Percentiles rank a stretch among this genome's conserved stretches.
phyloP scores from a whole-genome alignment of 2,329 filamentous ascomycete genomes.

The Penicillium sp. region DNA sequence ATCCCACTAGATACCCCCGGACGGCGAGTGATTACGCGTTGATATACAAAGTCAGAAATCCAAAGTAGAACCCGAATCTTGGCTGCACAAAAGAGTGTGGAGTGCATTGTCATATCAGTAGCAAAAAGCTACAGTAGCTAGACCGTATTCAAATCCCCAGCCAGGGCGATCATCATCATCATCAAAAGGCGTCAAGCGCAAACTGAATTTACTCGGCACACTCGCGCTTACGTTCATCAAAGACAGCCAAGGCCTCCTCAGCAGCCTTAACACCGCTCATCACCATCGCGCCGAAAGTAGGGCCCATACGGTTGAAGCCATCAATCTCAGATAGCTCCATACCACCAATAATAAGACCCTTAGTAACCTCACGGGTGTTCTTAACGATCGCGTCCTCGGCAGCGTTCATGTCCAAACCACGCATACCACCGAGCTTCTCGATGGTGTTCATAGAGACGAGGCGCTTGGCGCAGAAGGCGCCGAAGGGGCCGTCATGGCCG shows the following conservation, averaged over 20 bases:
- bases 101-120: conserved; percentile 18
- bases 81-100: conserved; percentile 23
- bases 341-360: conserved; percentile 86
- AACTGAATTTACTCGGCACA: conserved; percentile 58
- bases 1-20: too few species aligned
- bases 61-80: background rate
- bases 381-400: conserved; percentile 95
- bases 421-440: conserved; percentile 85
- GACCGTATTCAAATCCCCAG: background rate
- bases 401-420: conserved; percentile 86
- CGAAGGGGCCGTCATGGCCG: conserved; percentile 87
- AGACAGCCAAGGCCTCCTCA: conserved; percentile 78
- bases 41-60: background rate
- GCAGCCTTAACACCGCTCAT: conserved; percentile 87
- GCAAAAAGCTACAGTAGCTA: conserved; percentile 8
- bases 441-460: conserved; percentile 85
- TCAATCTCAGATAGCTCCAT: conserved; percentile 94
- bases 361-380: conserved; percentile 82
- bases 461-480: conserved; percentile 87
- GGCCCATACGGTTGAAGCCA: conserved; percentile 87
- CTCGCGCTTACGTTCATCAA: conserved; percentile 75
- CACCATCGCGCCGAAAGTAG: conserved; percentile 87
- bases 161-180: background rate
- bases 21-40: background rate
- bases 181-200: background rate